Base-by-base conservation (phyloP, 208 protist genomes). In the Wallacemonas sp. region DNA sequence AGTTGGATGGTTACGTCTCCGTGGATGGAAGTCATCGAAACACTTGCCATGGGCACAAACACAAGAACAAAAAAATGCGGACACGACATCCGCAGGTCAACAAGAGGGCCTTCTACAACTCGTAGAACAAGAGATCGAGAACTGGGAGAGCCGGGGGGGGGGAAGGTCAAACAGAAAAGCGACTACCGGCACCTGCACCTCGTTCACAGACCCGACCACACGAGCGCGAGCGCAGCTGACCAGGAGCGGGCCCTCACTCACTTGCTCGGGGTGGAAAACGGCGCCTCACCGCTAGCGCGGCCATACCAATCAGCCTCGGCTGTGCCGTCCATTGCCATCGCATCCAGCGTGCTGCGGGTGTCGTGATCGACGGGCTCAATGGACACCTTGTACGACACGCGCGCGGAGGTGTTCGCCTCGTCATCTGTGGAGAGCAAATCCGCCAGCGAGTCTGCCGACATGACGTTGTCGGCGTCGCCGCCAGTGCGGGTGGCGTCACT, bases 221-320 rank as follows among this genome's bases (percentile, higher is more conserved):
- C 44, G n/a, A 12, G n/a, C 44, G n/a, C 44, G 36, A 14, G 7
- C 10, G 7, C 36, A 14, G 36, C 7, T 41, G 0, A 41, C 10
- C 7, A 14, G 10, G 36, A 41, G 10, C 36, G 36, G 14, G 36
- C 36, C 10, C 10, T 14, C 10, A 14, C 36, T 63, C n/a, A 63
- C 57, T 63, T 63, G 5, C 12, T 5, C 8, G 48, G 48, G 5
- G 48, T 22, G 5, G 26, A 12, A 18, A 55, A 31, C 3, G 52
- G 29, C 16, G 7, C n/a, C 52, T 59, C 52, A 0, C 52, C 52
- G 22, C 52, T 68, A 0, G 72, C 74, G 1, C 83, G 82, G 0
- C 83, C 87, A 62, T 92, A 95, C 89, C 89, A 95, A 20, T 77
- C 76, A 0, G 65, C 23, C 7, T 52, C 64, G 33, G 82, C 84